These are phyloP conservation scores for Sarocladium brachiariae DNA, from an alignment of 2,329 filamentous ascomycete species.

Conservation along the genomic window DNA sequence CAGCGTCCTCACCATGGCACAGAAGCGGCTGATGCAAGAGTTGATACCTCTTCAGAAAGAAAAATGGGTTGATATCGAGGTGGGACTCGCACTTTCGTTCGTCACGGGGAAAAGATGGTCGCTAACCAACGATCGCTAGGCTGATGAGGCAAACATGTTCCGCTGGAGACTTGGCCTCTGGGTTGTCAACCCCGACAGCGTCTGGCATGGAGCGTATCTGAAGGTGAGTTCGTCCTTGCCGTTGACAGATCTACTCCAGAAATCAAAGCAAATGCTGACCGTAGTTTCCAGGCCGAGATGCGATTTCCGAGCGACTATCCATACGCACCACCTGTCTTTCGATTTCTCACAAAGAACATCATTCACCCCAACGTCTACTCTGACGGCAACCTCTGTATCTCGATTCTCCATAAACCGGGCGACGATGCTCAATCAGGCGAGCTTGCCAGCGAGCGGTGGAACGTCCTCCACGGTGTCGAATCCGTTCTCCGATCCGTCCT, in stretches of 20 bases:
- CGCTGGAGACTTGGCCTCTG: constrained; percentile 84
- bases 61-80: constrained; percentile 89
- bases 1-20: constrained; percentile 35
- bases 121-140: constrained; percentile 32
- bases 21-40: constrained; percentile 85
- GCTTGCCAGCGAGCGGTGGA: constrained; percentile 85
- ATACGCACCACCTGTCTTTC: constrained; percentile 81
- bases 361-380: constrained; percentile 92
- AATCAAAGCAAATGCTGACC: not conserved
- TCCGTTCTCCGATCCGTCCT: constrained; percentile 90
- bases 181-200: constrained; percentile 85
- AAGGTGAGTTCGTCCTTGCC: constrained; percentile 39
- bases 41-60: constrained; percentile 76
- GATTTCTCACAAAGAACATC: constrained; percentile 66
- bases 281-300: constrained; percentile 62
- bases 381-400: constrained; percentile 90
- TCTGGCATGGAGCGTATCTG: constrained; percentile 90
- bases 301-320: constrained; percentile 85
- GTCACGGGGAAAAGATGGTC: not conserved
- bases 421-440: constrained; percentile 93
- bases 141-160: constrained; percentile 77
- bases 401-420: constrained; percentile 86
- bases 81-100: constrained; percentile 34
- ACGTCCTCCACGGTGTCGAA: constrained; percentile 87
- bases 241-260: not conserved